Conservation (phyloP, 1,284 basidiomycete genomes). For the Pyrrhoderma lamaoense region DNA sequence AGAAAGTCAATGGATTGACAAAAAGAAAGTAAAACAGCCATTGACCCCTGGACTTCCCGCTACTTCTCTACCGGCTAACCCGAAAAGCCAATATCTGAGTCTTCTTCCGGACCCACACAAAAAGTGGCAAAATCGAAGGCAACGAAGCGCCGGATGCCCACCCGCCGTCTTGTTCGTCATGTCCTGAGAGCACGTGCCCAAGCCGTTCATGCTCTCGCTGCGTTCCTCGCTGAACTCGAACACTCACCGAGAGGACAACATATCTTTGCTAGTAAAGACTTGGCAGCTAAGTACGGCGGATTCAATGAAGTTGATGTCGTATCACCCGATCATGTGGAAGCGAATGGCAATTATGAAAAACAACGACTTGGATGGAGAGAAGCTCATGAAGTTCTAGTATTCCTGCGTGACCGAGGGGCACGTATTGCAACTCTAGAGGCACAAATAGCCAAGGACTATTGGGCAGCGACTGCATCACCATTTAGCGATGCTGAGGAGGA, state of each 20-base stretch:
- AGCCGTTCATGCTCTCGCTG: slow-evolving; percentile 65
- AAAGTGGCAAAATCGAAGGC: slow-evolving; percentile 39
- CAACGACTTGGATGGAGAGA: slow-evolving; percentile 46
- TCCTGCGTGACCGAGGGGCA: slow-evolving; percentile 56
- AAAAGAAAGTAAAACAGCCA: slow-evolving; percentile 29
- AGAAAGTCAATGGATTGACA: slow-evolving; percentile 64
- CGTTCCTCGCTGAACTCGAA: slow-evolving; percentile 64
- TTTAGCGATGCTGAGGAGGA: slow-evolving; percentile 56
- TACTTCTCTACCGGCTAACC: slow-evolving; percentile 24
- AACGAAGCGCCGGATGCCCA: slow-evolving; percentile 32
- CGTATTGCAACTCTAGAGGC: slow-evolving; percentile 47
- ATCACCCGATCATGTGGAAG: slow-evolving; percentile 17
- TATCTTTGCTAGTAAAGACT: slow-evolving; percentile 51
- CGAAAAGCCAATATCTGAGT: slow-evolving; percentile 22
- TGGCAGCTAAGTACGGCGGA: slow-evolving; percentile 51
- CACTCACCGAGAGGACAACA: slow-evolving; percentile 36
- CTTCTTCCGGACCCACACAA: slow-evolving; percentile 21
- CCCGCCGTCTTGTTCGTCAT: slow-evolving; percentile 77
- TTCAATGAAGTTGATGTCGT: slow-evolving; percentile 17
- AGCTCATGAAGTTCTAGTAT: slow-evolving; percentile 55
- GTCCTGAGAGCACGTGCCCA: slow-evolving; percentile 75
- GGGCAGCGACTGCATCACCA: slow-evolving; percentile 33
- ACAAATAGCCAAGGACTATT: slow-evolving; percentile 43
- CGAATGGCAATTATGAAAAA: not conserved
- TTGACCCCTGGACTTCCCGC: slow-evolving; percentile 24